Evolutionary conservation across 441 rosid genomes (phyloP).

Genomic region (Syzygium malaccense): DNA sequence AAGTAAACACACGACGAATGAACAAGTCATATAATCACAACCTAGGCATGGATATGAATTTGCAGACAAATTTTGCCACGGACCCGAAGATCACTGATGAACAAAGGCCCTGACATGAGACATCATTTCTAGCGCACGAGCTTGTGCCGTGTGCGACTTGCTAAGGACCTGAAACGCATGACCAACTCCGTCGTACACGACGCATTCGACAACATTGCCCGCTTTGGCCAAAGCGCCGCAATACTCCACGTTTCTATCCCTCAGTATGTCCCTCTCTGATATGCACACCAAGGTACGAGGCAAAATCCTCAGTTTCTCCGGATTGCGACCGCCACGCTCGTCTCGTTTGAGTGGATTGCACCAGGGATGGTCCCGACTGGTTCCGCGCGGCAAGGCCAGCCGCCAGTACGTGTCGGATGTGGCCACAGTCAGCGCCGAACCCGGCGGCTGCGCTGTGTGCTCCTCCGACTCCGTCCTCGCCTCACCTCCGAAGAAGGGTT

Average conservation of each 20-base stretch:
- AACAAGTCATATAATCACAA: background rate
- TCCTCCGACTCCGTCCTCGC: slow-evolving; percentile 50
- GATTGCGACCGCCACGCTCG: slow-evolving; percentile 23
- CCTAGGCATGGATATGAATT: background rate
- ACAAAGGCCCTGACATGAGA: slow-evolving; percentile 51
- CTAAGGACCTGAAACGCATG: slow-evolving; percentile 79
- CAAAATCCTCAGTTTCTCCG: background rate
- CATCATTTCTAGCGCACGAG: slow-evolving; percentile 53
- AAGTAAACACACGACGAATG: background rate
- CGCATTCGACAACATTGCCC: slow-evolving; percentile 47
- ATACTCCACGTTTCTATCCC: slow-evolving; percentile 51
- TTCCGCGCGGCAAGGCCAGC: slow-evolving; percentile 49
- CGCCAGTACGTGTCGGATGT: slow-evolving; percentile 80
- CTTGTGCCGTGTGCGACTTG: slow-evolving; percentile 38
- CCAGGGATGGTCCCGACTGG: slow-evolving; percentile 53
- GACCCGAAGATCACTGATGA: slow-evolving; percentile 7
- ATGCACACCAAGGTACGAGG: slow-evolving; percentile 29
- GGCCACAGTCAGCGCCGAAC: slow-evolving; percentile 43
- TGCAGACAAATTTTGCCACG: background rate
- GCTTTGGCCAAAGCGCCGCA: slow-evolving; percentile 32
- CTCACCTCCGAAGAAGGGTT: slow-evolving; percentile 85
- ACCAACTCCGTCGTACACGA: slow-evolving; percentile 61
- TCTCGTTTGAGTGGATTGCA: slow-evolving; percentile 49
- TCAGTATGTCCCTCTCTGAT: slow-evolving; percentile 68
- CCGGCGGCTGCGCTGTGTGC: slow-evolving; percentile 22